Percentiles rank a stretch among this genome's conserved stretches.
phyloP scores from a whole-genome alignment of 78 protist species.

The Chrysochromulina tobinii region DNA sequence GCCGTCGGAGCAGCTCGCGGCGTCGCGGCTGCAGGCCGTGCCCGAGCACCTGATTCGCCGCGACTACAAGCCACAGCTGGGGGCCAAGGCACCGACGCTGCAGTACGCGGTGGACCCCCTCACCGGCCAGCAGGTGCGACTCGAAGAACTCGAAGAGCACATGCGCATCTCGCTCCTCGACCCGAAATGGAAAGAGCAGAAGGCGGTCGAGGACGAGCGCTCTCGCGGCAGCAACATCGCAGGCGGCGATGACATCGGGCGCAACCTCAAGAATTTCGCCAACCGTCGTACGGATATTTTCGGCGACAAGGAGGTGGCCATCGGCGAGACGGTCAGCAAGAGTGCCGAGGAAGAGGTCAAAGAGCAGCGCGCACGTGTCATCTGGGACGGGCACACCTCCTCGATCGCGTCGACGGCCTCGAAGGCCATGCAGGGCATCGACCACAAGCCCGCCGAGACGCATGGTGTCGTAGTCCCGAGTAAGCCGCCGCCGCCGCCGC shows the following conservation, averaged over 20 bases:
- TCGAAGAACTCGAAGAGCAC: slow-evolving; percentile 81
- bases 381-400: neutral
- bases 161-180: slow-evolving; percentile 76
- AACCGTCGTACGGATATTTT: slow-evolving; percentile 42
- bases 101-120: slow-evolving; percentile 30
- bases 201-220: neutral
- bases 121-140: slow-evolving; percentile 43
- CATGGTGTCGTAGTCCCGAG: neutral
- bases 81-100: no score
- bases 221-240: neutral
- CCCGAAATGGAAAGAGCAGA: slow-evolving; percentile 59
- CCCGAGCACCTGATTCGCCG: slow-evolving; percentile 1
- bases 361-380: neutral
- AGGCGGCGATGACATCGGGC: neutral
- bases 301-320: slow-evolving; percentile 45
- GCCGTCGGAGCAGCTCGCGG: neutral
- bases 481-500: neutral
- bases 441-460: no score
- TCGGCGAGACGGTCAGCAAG: neutral
- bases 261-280: slow-evolving; percentile 4
- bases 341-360: neutral
- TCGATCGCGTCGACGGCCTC: neutral
- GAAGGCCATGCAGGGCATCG: neutral
- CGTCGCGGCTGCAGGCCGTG: neutral
- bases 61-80: neutral